Evolutionary conservation across 2,329 filamentous ascomycete genomes (phyloP).

Genomic region (Sarocladium kiliense): DNA sequence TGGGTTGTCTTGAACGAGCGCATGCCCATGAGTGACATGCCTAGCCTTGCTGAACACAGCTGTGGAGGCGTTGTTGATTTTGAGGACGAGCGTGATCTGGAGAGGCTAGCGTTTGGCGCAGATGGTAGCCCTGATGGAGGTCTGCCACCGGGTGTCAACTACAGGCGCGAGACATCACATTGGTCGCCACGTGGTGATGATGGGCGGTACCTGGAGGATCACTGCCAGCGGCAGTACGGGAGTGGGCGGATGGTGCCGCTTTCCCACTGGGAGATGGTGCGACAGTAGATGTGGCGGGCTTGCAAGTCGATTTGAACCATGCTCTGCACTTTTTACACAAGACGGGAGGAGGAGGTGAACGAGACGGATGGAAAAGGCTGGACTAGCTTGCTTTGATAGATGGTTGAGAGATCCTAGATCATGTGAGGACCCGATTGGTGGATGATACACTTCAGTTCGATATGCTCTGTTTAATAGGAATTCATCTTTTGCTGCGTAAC

Average conservation of each 20-base stretch:
- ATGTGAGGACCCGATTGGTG: too few species aligned
- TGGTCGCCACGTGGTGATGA: conserved; percentile 37
- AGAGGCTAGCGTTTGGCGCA: conserved; percentile 21
- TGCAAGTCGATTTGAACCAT: too few species aligned
- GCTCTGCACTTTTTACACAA: too few species aligned
- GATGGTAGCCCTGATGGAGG: conserved; percentile 34
- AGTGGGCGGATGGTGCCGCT: conserved; percentile 12
- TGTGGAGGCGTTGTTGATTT: conserved; percentile 37
- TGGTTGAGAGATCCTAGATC: too few species aligned
- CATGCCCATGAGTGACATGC: conserved; percentile 24
- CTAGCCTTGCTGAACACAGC: conserved; percentile 26
- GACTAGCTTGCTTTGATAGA: too few species aligned
- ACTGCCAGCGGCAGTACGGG: conserved; percentile 11
- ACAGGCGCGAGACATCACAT: conserved; percentile 24
- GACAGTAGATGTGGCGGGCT: background rate
- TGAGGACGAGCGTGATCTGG: conserved; percentile 30
- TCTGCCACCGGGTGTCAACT: conserved; percentile 24
- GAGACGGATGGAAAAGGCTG: background rate
- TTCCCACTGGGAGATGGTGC: conserved; percentile 2
- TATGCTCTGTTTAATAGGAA: too few species aligned
- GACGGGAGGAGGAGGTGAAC: background rate
- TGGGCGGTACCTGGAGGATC: conserved; percentile 27
- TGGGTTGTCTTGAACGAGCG: conserved; percentile 33
- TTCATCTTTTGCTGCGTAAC: too few species aligned
- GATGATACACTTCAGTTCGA: too few species aligned